Evolutionary conservation across 2,329 filamentous ascomycete genomes (phyloP).

Genomic region (Purpureocillium takamizusanense): DNA sequence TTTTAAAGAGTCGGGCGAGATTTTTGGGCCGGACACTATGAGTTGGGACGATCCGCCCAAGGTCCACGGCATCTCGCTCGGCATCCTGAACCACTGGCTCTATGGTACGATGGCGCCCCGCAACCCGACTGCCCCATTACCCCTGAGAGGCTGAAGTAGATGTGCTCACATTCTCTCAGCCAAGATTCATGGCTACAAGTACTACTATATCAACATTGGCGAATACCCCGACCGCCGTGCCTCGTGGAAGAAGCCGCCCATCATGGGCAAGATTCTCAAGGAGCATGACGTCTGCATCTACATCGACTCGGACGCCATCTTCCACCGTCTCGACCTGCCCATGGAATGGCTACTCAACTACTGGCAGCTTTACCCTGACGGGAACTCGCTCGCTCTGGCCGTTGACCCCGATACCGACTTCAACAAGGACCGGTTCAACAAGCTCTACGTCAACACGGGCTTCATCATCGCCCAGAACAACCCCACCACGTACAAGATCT

Average conservation of each 20-base stretch:
- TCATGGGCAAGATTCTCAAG: conserved; percentile 32
- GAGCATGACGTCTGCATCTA: conserved; percentile 33
- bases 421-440: conserved; percentile 30
- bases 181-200: conserved; percentile 37
- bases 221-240: conserved; percentile 29
- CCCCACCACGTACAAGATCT: conserved; percentile 34
- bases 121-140: neutral
- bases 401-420: conserved; percentile 25
- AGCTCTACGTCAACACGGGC: conserved; percentile 39
- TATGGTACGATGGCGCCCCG: too few relatives aligned
- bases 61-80: conserved; percentile 28
- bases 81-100: conserved; percentile 34
- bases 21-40: conserved; percentile 25
- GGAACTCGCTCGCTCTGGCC: conserved; percentile 32
- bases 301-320: conserved; percentile 36
- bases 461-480: conserved; percentile 46
- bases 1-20: conserved; percentile 23
- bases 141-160: neutral
- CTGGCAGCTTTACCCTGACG: conserved; percentile 29
- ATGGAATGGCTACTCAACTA: conserved; percentile 39
- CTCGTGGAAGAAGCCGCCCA: conserved; percentile 36
- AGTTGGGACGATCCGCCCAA: conserved; percentile 22
- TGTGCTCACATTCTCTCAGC: conserved; percentile 19
- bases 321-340: conserved; percentile 31
- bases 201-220: conserved; percentile 32